Evolutionary conservation across 2,329 filamentous ascomycete genomes (phyloP).

Genomic region (Ceratocystis alfenasii): DNA sequence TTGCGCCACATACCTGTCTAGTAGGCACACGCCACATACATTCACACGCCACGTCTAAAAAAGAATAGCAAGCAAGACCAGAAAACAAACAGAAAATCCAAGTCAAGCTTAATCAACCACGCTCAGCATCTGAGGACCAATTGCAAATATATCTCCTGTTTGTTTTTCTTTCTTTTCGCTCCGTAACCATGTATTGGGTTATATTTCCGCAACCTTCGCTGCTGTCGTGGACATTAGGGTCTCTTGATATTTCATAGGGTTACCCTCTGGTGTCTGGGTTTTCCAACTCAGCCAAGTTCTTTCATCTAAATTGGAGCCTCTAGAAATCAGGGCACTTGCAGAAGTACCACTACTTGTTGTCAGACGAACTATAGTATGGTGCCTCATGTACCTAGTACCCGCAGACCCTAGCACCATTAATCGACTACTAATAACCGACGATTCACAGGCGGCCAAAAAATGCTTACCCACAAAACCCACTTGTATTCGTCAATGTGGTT

Average conservation of each 20-base stretch:
- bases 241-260: too few species aligned
- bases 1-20: neutral
- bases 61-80: neutral
- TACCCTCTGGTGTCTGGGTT: too few species aligned
- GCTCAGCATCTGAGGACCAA: too few species aligned
- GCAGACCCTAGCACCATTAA: slow-evolving; percentile 7
- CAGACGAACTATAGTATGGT: too few species aligned
- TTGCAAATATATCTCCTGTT: too few species aligned
- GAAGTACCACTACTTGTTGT: neutral
- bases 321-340: neutral
- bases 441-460: slow-evolving; percentile 33
- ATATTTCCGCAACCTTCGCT: too few species aligned
- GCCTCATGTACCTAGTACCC: neutral
- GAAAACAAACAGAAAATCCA: neutral
- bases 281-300: neutral
- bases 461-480: slow-evolving; percentile 28
- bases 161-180: too few species aligned
- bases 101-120: neutral
- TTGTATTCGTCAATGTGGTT: slow-evolving; percentile 1
- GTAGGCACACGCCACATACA: neutral
- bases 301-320: neutral
- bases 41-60: neutral
- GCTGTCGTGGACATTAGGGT: too few species aligned
- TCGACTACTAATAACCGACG: slow-evolving; percentile 26
- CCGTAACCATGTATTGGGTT: too few species aligned